A percentile compares a stretch with the other conserved stretches of the same genome.
Conservation (phyloP, 495 filamentous ascomycete species). For the Amphirosellinia nigrospora region DNA sequence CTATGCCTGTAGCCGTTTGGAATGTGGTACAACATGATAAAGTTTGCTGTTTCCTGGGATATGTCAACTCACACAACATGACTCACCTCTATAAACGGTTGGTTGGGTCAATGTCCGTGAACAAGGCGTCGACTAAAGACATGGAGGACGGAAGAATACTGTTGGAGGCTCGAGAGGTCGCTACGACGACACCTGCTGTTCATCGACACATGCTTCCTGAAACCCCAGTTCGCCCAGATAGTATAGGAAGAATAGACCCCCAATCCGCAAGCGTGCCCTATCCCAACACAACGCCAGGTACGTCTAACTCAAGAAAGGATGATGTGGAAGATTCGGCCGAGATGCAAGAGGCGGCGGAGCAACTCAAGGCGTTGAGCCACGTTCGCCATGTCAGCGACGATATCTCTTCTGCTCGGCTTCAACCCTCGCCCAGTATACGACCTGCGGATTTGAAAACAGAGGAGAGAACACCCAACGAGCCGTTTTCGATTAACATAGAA, state of each 20-base stretch:
- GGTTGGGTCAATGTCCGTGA: conserved; percentile 48
- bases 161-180: conserved; percentile 49
- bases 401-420: conserved; percentile 33
- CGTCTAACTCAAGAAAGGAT: conserved; percentile 45
- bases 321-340: conserved; percentile 63
- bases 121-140: conserved; percentile 49
- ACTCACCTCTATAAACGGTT: conserved; percentile 60
- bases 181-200: conserved; percentile 35
- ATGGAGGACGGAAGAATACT: conserved; percentile 57
- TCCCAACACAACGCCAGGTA: conserved; percentile 30
- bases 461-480: conserved; percentile 51
- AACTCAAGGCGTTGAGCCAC: conserved; percentile 64
- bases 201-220: conserved; percentile 43
- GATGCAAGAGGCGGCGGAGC: conserved; percentile 65
- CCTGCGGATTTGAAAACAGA: conserved; percentile 37
- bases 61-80: conserved; percentile 64
- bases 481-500: conserved; percentile 46
- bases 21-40: conserved; percentile 63
- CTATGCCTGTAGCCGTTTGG: conserved; percentile 61
- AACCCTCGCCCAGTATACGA: conserved; percentile 27
- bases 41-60: conserved; percentile 61
- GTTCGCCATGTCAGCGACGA: conserved; percentile 57
- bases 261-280: conserved; percentile 34
- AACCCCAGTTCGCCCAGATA: conserved; percentile 40
- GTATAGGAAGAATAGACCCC: conserved; percentile 33